Conservation (phyloP, 225 moss, liverwort and hornwort genomes). For the Sphagnum tenellum region DNA sequence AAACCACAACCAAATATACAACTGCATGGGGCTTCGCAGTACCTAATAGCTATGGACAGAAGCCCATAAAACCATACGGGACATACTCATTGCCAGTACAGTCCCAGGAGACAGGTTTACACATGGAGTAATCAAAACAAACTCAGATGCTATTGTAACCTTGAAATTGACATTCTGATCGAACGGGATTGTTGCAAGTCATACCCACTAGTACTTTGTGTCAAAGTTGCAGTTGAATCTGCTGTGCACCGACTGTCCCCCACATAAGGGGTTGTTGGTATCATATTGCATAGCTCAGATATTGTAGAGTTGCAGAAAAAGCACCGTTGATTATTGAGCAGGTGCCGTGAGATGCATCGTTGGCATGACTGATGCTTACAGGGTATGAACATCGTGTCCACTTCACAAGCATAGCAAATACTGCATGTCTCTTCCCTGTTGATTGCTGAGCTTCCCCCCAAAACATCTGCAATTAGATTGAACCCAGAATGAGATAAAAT, state of each 20-base stretch:
- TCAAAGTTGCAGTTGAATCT: conserved; percentile 13
- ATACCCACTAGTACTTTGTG: conserved; percentile 5
- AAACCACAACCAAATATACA: too few relatives aligned
- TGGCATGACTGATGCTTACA: conserved; percentile 96
- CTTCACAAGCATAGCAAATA: conserved; percentile 83
- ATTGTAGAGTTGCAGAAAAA: conserved; percentile 87
- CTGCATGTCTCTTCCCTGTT: conserved; percentile 75
- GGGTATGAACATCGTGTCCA: conserved; percentile 85
- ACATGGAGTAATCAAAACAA: too few relatives aligned
- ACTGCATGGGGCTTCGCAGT: too few relatives aligned
- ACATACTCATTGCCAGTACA: too few relatives aligned
- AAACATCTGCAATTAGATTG: conserved; percentile 23
- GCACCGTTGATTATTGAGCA: conserved; percentile 93
- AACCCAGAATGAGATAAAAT: too few relatives aligned
- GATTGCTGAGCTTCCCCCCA: conserved; percentile 29
- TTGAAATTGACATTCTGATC: conserved; percentile 1
- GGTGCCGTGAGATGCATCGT: conserved; percentile 85
- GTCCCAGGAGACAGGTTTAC: too few relatives aligned
- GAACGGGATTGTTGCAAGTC: conserved; percentile 5
- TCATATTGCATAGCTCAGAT: conserved; percentile 54
- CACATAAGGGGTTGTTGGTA: conserved; percentile 23
- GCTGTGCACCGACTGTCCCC: conserved; percentile 43
- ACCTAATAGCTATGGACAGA: too few relatives aligned
- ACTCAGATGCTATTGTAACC: too few relatives aligned
- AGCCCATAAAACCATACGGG: too few relatives aligned